phyloP scores from a whole-genome alignment of 495 filamentous ascomycete species.

The Penicillium roqueforti region DNA sequence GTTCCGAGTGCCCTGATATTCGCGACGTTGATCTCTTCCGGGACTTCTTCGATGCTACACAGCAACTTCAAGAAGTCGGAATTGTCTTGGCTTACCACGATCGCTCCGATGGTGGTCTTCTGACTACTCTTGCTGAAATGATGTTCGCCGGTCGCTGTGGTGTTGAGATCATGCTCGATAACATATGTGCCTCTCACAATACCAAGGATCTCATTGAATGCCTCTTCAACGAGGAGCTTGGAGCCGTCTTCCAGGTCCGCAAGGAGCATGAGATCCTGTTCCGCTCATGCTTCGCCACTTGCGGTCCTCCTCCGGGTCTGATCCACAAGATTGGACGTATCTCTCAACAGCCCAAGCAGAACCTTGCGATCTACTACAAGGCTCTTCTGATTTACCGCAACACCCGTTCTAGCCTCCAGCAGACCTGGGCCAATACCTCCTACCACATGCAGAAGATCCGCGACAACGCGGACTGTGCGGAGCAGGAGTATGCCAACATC shows the following conservation, averaged over 20 bases:
- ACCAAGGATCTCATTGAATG: slow-evolving; percentile 63
- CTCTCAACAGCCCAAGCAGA: slow-evolving; percentile 65
- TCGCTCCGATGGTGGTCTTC: slow-evolving; percentile 84
- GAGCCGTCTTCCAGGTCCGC: slow-evolving; percentile 91
- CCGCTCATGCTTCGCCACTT: slow-evolving; percentile 85
- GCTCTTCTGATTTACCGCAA: slow-evolving; percentile 62
- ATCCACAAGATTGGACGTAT: slow-evolving; percentile 81
- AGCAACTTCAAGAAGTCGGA: slow-evolving; percentile 77
- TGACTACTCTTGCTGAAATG: slow-evolving; percentile 94
- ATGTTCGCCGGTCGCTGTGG: slow-evolving; percentile 96
- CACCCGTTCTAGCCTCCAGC: slow-evolving; percentile 70
- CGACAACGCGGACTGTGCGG: slow-evolving; percentile 84
- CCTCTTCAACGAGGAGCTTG: slow-evolving; percentile 96
- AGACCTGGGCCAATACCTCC: slow-evolving; percentile 83
- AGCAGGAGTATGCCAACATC: slow-evolving; percentile 77
- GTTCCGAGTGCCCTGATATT: slow-evolving; percentile 79
- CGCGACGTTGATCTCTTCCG: slow-evolving; percentile 75
- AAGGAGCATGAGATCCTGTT: slow-evolving; percentile 80
- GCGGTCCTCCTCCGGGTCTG: slow-evolving; percentile 75
- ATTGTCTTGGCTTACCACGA: slow-evolving; percentile 96
- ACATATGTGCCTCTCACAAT: slow-evolving; percentile 51
- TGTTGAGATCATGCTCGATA: slow-evolving; percentile 77
- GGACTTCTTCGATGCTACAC: slow-evolving; percentile 87
- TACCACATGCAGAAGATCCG: slow-evolving; percentile 86
- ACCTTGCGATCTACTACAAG: slow-evolving; percentile 69